phyloP scores from a whole-genome alignment of 106 monocot genomes.

The Vanilla planifolia region DNA sequence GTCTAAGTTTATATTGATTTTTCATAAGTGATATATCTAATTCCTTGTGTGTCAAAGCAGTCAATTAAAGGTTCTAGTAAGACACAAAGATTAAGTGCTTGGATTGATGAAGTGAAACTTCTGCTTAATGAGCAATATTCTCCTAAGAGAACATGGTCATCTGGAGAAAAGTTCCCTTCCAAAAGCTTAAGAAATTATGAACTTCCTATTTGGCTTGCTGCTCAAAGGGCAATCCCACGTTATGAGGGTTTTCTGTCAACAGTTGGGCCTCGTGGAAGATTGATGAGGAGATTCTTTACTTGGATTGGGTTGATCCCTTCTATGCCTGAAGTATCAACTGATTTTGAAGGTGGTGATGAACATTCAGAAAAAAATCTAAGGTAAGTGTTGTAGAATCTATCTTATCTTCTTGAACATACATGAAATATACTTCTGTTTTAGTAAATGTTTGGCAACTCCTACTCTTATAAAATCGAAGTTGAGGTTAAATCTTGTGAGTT shows the following conservation, averaged over 20 bases:
- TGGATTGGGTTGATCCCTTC: conserved; percentile 76
- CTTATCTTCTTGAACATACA: not conserved
- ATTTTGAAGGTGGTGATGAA: conserved; percentile 27
- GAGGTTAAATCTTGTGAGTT: too few relatives aligned
- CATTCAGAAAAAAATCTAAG: conserved; percentile 42
- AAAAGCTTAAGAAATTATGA: conserved; percentile 29
- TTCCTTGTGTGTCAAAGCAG: too few relatives aligned
- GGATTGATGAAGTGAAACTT: conserved; percentile 53
- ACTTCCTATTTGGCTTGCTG: conserved; percentile 91
- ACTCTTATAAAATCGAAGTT: not conserved
- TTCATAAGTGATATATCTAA: too few relatives aligned
- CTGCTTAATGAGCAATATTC: conserved; percentile 71
- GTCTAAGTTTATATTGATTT: too few relatives aligned
- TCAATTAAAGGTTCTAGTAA: conserved; percentile 40
- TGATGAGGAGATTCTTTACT: conserved; percentile 68
- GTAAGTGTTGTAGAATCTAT: conserved; percentile 26
- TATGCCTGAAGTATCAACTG: conserved; percentile 37
- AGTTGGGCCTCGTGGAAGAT: conserved; percentile 81
- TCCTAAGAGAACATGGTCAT: conserved; percentile 22
- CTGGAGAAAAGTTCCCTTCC: conserved; percentile 12
- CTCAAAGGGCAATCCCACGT: conserved; percentile 71
- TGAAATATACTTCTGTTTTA: not conserved
- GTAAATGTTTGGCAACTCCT: not conserved
- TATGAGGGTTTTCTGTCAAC: conserved; percentile 87
- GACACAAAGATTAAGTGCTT: conserved; percentile 18